Evolutionary conservation across 345 rosid species (phyloP).

Genomic region (Euphorbia tirucalli): DNA sequence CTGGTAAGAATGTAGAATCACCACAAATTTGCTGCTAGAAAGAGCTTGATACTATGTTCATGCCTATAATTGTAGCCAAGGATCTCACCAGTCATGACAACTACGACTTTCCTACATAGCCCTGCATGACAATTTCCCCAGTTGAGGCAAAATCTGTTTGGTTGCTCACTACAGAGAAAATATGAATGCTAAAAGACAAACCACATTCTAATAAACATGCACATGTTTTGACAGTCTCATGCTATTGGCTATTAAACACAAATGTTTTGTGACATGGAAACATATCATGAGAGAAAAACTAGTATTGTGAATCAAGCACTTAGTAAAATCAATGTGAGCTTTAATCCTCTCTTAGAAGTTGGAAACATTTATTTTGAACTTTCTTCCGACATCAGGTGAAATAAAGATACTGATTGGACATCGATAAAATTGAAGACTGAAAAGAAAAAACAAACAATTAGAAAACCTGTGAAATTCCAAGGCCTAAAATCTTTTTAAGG

Average conservation of each 20-base stretch:
- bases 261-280: neutral
- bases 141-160: neutral
- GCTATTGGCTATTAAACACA: neutral
- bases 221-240: neutral
- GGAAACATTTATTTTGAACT: neutral
- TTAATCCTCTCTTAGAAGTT: neutral
- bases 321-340: neutral
- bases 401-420: neutral
- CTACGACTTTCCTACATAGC: neutral
- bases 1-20: neutral
- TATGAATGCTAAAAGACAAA: neutral
- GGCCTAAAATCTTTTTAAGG: neutral
- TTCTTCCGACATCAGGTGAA: neutral
- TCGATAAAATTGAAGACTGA: neutral
- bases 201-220: neutral
- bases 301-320: neutral
- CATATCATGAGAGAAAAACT: neutral
- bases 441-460: neutral
- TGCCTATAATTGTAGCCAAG: neutral
- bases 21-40: neutral
- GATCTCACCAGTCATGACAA: slow-evolving; percentile 1
- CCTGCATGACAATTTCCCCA: neutral
- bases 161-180: neutral
- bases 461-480: neutral
- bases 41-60: neutral